phyloP scores from a whole-genome alignment of 2,329 filamentous ascomycete genomes.

The Cylindrodendrum hubeiense region DNA sequence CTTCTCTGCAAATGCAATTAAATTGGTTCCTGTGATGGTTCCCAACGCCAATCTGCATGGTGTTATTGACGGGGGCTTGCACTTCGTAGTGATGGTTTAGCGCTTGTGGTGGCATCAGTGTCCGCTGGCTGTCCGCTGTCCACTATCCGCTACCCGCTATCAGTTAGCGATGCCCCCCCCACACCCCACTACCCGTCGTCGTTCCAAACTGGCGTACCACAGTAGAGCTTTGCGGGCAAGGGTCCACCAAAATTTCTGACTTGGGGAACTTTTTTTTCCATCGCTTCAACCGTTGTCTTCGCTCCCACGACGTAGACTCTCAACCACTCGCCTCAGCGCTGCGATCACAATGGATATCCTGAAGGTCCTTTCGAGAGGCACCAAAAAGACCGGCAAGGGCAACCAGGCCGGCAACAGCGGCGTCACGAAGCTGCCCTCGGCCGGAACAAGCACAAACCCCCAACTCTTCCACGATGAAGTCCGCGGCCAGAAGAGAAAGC shows the following conservation, averaged over 20 bases:
- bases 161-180: constrained; percentile 1
- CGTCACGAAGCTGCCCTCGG: constrained; percentile 69
- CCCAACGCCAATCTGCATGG: not conserved
- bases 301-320: constrained; percentile 15
- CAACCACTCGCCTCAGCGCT: constrained; percentile 17
- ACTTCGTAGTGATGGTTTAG: constrained; percentile 3
- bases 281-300: not conserved
- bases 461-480: constrained; percentile 76
- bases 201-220: not conserved
- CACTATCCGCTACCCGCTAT: constrained; percentile 18
- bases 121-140: not conserved
- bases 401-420: constrained; percentile 45
- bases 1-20: not conserved
- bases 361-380: constrained; percentile 78
- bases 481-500: constrained; percentile 68
- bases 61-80: constrained; percentile 7
- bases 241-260: constrained; percentile 44
- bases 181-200: constrained; percentile 39
- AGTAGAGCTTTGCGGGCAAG: constrained; percentile 15
- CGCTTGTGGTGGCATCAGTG: not conserved
- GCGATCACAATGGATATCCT: constrained; percentile 71
- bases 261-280: constrained; percentile 33
- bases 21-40: no score
- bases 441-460: constrained; percentile 73
- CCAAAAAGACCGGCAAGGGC: constrained; percentile 65